Evolutionary conservation across 2,329 filamentous ascomycete genomes (phyloP).

Genomic region (Gnomoniopsis smithogilvyi): DNA sequence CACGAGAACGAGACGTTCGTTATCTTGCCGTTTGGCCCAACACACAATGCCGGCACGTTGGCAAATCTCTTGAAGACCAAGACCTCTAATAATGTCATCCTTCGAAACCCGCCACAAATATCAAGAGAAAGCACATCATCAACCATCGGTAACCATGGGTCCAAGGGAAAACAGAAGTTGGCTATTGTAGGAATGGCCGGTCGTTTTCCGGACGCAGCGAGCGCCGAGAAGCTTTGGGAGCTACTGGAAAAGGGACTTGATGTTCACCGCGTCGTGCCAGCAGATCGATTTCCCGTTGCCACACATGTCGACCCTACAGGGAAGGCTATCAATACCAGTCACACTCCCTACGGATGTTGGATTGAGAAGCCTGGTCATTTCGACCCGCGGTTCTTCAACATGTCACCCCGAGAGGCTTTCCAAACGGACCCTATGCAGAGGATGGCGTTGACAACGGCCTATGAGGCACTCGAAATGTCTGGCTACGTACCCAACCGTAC

Average conservation of each 20-base stretch:
- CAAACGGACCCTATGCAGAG: slow-evolving; percentile 82
- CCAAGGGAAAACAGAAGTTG: slow-evolving; percentile 60
- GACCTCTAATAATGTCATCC: slow-evolving; percentile 39
- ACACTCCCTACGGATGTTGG: slow-evolving; percentile 73
- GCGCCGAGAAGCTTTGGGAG: slow-evolving; percentile 71
- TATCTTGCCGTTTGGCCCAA: slow-evolving; percentile 48
- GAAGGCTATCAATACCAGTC: slow-evolving; percentile 71
- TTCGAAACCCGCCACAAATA: slow-evolving; percentile 35
- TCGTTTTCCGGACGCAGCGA: slow-evolving; percentile 71
- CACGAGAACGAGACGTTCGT: slow-evolving; percentile 39
- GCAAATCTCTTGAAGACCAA: slow-evolving; percentile 38
- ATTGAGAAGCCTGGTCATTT: slow-evolving; percentile 74
- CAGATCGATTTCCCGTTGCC: slow-evolving; percentile 70
- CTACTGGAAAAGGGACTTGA: slow-evolving; percentile 71
- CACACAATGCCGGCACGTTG: slow-evolving; percentile 45
- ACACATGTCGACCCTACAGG: slow-evolving; percentile 69
- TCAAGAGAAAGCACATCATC: slow-evolving; percentile 31
- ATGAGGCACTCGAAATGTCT: slow-evolving; percentile 78
- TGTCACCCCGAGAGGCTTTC: slow-evolving; percentile 76
- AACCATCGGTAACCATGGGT: slow-evolving; percentile 45
- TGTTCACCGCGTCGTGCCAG: slow-evolving; percentile 64
- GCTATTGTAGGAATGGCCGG: slow-evolving; percentile 84
- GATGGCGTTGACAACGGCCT: slow-evolving; percentile 71
- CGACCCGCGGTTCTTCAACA: slow-evolving; percentile 83
- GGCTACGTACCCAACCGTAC: slow-evolving; percentile 74